Percentiles rank a stretch among this genome's conserved stretches.
Evolutionary conservation across 129 eudicot species (phyloP).

Genomic region (Flaveria linearis): DNA sequence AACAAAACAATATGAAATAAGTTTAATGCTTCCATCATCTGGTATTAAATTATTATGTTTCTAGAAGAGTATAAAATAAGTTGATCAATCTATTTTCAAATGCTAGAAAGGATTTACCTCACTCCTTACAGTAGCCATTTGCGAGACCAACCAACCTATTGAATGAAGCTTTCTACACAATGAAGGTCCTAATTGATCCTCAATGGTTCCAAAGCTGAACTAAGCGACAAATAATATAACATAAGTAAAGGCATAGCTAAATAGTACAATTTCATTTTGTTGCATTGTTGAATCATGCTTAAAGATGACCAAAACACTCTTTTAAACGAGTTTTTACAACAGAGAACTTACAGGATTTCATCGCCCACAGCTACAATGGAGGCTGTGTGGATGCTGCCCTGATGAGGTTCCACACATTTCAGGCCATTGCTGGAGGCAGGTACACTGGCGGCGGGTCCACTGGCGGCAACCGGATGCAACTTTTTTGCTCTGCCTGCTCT

Average conservation of each 20-base stretch:
- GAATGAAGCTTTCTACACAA: slow-evolving; percentile 75
- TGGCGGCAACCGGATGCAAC: slow-evolving; percentile 32
- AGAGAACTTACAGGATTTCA: slow-evolving; percentile 85
- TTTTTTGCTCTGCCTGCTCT: slow-evolving; percentile 88
- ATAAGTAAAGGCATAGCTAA: slow-evolving; percentile 24
- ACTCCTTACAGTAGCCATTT: slow-evolving; percentile 56
- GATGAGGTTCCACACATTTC: slow-evolving; percentile 35
- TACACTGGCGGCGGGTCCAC: slow-evolving; percentile 29
- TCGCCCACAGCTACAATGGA: slow-evolving; percentile 90
- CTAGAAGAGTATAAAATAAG: not conserved
- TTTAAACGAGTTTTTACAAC: slow-evolving; percentile 15
- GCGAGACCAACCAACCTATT: slow-evolving; percentile 74
- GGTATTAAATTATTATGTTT: not conserved
- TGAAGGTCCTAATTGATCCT: slow-evolving; percentile 61
- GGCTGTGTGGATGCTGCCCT: slow-evolving; percentile 53
- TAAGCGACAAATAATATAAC: slow-evolving; percentile 56
- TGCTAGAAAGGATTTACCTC: slow-evolving; percentile 48
- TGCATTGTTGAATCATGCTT: not conserved
- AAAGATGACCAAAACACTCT: slow-evolving; percentile 6
- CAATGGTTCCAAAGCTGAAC: slow-evolving; percentile 80
- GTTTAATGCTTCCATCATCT: slow-evolving; percentile 1
- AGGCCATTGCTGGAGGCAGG: slow-evolving; percentile 59
- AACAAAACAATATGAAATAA: not conserved
- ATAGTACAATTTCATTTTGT: not conserved
- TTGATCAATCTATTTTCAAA: not conserved